These are phyloP conservation scores for Sicyos edulis DNA, from an alignment of 306 rosid species.

Conservation along the genomic window DNA sequence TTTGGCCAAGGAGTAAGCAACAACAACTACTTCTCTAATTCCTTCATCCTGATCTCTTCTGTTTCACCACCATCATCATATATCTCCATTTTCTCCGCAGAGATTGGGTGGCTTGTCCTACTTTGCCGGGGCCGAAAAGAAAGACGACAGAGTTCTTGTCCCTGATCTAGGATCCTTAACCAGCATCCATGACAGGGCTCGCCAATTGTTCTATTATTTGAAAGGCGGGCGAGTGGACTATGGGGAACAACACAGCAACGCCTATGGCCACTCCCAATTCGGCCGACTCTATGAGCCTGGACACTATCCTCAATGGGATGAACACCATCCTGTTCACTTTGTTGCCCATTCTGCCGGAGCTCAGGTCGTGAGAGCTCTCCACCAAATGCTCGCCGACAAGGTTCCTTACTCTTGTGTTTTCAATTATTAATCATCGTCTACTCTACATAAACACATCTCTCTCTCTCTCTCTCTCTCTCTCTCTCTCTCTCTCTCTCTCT, in stretches of 20 bases:
- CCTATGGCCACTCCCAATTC: conserved; percentile 75
- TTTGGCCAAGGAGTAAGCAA: conserved; percentile 83
- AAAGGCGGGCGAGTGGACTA: conserved; percentile 95
- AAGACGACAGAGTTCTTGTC: conserved; percentile 87
- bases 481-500: too few relatives aligned
- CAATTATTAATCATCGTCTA: too few relatives aligned
- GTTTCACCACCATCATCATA: neutral
- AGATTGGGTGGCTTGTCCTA: conserved; percentile 81
- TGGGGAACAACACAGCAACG: conserved; percentile 88
- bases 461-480: too few relatives aligned
- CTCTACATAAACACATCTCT: too few relatives aligned
- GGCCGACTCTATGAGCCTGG: conserved; percentile 85
- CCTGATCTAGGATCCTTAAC: conserved; percentile 98
- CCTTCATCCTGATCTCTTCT: neutral
- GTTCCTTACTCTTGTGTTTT: conserved; percentile 6
- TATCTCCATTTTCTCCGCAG: conserved; percentile 25
- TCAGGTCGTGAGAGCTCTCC: conserved; percentile 86
- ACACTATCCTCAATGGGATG: conserved; percentile 95
- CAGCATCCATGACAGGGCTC: conserved; percentile 83
- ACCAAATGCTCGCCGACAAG: conserved; percentile 98
- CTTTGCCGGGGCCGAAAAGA: conserved; percentile 97
- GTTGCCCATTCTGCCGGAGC: conserved; percentile 98
- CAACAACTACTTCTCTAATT: too few relatives aligned
- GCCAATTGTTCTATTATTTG: conserved; percentile 89
- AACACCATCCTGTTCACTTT: conserved; percentile 87